A percentile compares a stretch with the other conserved stretches of the same genome.
phyloP scores from a whole-genome alignment of 2,329 filamentous ascomycete species.

The Ophiocordyceps camponoti-rufipedis region DNA sequence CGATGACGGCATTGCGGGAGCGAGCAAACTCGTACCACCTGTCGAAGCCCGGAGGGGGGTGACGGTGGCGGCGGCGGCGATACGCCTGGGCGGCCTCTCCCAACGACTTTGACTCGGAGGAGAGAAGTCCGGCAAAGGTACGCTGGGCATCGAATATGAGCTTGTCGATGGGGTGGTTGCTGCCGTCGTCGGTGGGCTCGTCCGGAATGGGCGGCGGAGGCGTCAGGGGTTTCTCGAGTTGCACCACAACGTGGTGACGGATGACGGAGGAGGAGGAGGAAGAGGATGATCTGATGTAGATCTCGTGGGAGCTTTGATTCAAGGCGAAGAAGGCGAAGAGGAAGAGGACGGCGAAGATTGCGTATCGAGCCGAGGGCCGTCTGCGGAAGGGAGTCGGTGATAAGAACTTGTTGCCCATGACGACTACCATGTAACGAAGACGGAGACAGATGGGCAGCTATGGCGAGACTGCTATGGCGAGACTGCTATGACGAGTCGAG shows the following conservation, averaged over 20 bases:
- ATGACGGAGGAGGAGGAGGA: neutral
- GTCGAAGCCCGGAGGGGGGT: conserved; percentile 46
- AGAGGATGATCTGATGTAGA: neutral
- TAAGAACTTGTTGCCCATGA: conserved; percentile 2
- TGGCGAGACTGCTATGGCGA: neutral
- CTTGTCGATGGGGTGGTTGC: conserved; percentile 29
- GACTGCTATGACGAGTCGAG: neutral
- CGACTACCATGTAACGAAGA: neutral
- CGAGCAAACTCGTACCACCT: conserved; percentile 37
- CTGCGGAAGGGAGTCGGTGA: conserved; percentile 8
- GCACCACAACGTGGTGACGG: neutral
- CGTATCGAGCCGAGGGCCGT: conserved; percentile 11
- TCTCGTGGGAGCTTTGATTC: conserved; percentile 6
- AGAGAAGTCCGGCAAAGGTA: conserved; percentile 22
- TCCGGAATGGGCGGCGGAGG: conserved; percentile 12
- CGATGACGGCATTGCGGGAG: conserved; percentile 30
- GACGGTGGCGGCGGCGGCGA: conserved; percentile 34
- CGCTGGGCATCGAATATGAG: conserved; percentile 27
- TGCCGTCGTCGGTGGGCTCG: conserved; percentile 6
- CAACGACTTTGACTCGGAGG: conserved; percentile 27
- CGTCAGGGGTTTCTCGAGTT: neutral
- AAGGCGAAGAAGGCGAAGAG: conserved; percentile 11
- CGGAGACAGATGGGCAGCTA: neutral
- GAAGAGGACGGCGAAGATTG: conserved; percentile 8
- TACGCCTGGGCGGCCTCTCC: conserved; percentile 35